Conservation (phyloP, 1,284 basidiomycete genomes). For the Ustilago curta region DNA sequence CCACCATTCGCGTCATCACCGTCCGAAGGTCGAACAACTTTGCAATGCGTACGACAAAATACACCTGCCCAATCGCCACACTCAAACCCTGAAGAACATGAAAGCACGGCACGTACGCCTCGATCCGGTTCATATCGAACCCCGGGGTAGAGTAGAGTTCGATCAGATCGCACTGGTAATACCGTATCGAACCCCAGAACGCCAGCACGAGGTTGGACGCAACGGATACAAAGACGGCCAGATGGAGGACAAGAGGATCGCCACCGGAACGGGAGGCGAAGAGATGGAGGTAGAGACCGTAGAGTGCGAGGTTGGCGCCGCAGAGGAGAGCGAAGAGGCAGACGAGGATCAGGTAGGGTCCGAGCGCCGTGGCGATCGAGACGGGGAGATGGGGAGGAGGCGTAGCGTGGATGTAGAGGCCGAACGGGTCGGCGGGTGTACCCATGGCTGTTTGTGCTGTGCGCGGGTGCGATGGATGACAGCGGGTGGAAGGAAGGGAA, state of each 20-base stretch:
- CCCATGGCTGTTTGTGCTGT: neutral
- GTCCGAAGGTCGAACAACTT: conserved; percentile 24
- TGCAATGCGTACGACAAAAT: conserved; percentile 29
- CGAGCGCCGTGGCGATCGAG: conserved; percentile 17
- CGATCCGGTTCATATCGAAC: conserved; percentile 32
- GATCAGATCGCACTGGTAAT: conserved; percentile 11
- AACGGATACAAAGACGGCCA: conserved; percentile 11
- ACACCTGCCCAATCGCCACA: conserved; percentile 34
- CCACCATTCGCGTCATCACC: neutral
- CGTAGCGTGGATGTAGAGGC: conserved; percentile 20
- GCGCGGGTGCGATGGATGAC: neutral
- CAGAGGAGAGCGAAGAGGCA: conserved; percentile 10
- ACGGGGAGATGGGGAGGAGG: conserved; percentile 13
- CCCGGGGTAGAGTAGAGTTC: conserved; percentile 17
- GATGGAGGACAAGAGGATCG: conserved; percentile 20
- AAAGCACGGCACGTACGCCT: conserved; percentile 18
- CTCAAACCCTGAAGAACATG: conserved; percentile 25
- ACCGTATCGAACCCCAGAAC: neutral
- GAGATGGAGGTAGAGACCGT: conserved; percentile 24
- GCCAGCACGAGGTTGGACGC: conserved; percentile 18
- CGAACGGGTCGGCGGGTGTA: conserved; percentile 3
- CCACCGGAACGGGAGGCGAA: conserved; percentile 8
- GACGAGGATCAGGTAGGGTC: conserved; percentile 26
- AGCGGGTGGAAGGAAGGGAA: neutral
- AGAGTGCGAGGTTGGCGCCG: conserved; percentile 38